These are phyloP conservation scores for Leucocoprinus sp. DNA, from an alignment of 768 basidiomycete genomes.

Conservation along the genomic window DNA sequence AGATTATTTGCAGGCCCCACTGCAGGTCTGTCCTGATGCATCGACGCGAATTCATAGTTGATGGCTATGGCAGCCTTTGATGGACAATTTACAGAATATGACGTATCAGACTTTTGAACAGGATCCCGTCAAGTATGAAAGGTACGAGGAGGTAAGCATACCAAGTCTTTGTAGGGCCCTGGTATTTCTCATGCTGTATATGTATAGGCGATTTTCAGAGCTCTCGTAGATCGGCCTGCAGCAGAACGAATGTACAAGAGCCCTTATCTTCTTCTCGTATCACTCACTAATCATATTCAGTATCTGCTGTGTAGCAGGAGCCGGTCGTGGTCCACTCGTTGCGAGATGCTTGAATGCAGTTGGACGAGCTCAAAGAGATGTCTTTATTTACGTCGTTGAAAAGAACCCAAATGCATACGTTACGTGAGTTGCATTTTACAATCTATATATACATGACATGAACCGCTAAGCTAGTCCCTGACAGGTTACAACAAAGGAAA, in stretches of 20 bases:
- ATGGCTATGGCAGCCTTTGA: slow-evolving; percentile 60
- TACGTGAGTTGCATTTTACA: slow-evolving; percentile 48
- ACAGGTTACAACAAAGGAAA: slow-evolving; percentile 78
- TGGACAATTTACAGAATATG: slow-evolving; percentile 93
- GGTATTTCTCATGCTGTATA: slow-evolving; percentile 6
- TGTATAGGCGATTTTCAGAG: slow-evolving; percentile 67
- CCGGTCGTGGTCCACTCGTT: slow-evolving; percentile 90
- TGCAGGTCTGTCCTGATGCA: slow-evolving; percentile 56
- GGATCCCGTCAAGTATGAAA: slow-evolving; percentile 92
- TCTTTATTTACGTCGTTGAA: slow-evolving; percentile 80
- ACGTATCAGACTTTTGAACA: slow-evolving; percentile 98
- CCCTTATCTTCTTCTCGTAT: background rate
- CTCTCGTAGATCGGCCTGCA: slow-evolving; percentile 63
- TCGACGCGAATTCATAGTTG: background rate
- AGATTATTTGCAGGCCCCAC: slow-evolving; percentile 90
- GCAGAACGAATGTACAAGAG: slow-evolving; percentile 53
- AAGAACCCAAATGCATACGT: slow-evolving; percentile 96
- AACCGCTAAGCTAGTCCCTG: background rate
- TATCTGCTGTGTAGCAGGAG: slow-evolving; percentile 86
- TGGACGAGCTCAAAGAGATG: slow-evolving; percentile 51
- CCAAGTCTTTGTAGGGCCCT: background rate
- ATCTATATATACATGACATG: background rate
- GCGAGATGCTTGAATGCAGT: slow-evolving; percentile 76
- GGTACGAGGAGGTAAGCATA: slow-evolving; percentile 79
- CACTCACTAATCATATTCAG: slow-evolving; percentile 29